Base-by-base conservation (phyloP, 495 filamentous ascomycete species). In the Pyronema domesticum region DNA sequence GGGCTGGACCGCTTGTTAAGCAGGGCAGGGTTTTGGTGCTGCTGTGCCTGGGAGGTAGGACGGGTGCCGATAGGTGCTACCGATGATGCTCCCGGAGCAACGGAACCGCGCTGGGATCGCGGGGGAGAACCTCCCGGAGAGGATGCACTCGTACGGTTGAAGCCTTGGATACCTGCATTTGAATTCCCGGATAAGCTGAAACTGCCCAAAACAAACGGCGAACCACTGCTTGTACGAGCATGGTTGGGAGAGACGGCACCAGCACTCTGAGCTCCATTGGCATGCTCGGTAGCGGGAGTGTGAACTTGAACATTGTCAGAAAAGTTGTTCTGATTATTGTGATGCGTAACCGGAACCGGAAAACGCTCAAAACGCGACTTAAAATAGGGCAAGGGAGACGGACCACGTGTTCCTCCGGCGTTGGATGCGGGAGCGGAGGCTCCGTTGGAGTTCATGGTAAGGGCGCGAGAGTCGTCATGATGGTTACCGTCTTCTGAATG, bases 1-100 rank as follows among this genome's bases (percentile, higher is more conserved):
- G 89, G 93, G 4, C 83, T 94, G 1, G 87, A 82, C 23, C 87
- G 83, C 74, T 93, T 94, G 36, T 60, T 62, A 72, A 76, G 85
- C 60, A 88, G 67, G 13, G 76, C 76, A 11, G 80, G 72, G 66
- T 87, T 89, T 5, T 30, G 23, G 23, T 30, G 23, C 23, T 30
- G 23, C 57, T 80, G 77, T 45, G 66, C 62, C 57, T 74, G 68
- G 35, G 70, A 65, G 10, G 55, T 46, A 0, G 89, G 91, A 33
- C 91, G 81, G 47, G 93, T 94, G 39, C 91, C 91, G 60, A 98
- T 98, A 18, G 91, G 89, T 13, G 89, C 89, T 15, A 95, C 86
- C 15, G 78, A 73, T 35, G 79, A 73, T 43, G 78, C 75, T 53
- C 69, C 70, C 33, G 64, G 64, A 5, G 69, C 58, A 55, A 79